A percentile compares a stretch with the other conserved stretches of the same genome.
These are phyloP conservation scores for Plasmodium fragile DNA, from an alignment of 169 alveolate species.

Conservation along the genomic window DNA sequence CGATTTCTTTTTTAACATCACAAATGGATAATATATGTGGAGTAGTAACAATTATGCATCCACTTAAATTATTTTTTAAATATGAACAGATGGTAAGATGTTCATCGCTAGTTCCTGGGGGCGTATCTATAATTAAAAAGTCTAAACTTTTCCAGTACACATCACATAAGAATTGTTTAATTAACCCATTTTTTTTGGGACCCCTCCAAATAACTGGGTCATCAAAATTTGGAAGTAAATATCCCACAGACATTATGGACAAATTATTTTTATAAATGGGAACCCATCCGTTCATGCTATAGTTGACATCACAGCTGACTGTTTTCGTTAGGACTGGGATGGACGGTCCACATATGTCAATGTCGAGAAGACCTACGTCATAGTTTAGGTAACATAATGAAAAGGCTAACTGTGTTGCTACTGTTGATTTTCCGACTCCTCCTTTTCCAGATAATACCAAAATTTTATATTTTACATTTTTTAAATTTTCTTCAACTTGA, in stretches of 20 bases:
- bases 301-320: conserved; percentile 94
- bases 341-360: conserved; percentile 99
- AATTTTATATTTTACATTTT: conserved; percentile 90
- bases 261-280: conserved; percentile 96
- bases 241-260: conserved; percentile 98
- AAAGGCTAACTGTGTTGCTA: conserved; percentile 95
- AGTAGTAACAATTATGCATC: conserved; percentile 93
- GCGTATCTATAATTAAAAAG: conserved; percentile 97
- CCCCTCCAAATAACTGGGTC: conserved; percentile 99
- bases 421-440: conserved; percentile 99
- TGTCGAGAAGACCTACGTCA: conserved; percentile 96
- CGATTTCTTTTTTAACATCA: conserved; percentile 80
- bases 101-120: conserved; percentile 99
- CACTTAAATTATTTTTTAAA: conserved; percentile 90
- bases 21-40: conserved; percentile 81
- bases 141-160: conserved; percentile 98
- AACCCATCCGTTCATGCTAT: conserved; percentile 96
- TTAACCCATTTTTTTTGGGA: conserved; percentile 96
- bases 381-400: conserved; percentile 85
- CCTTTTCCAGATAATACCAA: conserved; percentile 98
- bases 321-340: conserved; percentile 97
- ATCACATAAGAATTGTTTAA: conserved; percentile 96
- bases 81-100: conserved; percentile 95
- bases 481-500: conserved; percentile 90
- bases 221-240: conserved; percentile 93